Base-by-base conservation (phyloP, 78 protist species). In the Dictyostelium capitatum region DNA sequence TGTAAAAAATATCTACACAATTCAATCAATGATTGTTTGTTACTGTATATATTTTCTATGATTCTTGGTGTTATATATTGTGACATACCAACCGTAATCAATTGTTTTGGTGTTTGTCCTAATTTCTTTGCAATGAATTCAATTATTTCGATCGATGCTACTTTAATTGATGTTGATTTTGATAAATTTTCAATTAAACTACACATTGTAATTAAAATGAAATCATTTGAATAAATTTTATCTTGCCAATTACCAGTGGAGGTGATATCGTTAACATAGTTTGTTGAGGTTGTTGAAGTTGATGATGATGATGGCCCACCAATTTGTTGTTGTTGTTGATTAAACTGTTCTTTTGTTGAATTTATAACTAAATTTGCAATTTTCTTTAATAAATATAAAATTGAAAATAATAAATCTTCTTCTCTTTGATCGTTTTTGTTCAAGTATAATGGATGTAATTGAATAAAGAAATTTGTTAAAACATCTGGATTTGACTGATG, bases 171-270 rank as follows among this genome's bases (percentile, higher is more conserved):
- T 6, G 78, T 17, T 19, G 51, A 12, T 50, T 28, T 56, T 4
- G 78, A 70, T 12, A 87, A 37, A 64, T 80, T 54, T 23, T 87
- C 93, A 50, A 87, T 78, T 17, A 87, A 20, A 9, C n/a, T 77
- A 12, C 69, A 77, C 4, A 87, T 9, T 30, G 64, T 77, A 57
- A 77, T 37, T 64, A 87, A 46, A 30, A 77, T 46, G n/a, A 54
- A 77, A 11, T 46, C 67, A 51, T 56, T 59, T 19, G 48, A 43
- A 72, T 72, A 72, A 4, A 72, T 20, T 20, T 46, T 72, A 25
- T 72, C 79, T 72, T 43, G 53, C 48, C 53, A 43, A 19, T 59
- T 59, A 19, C 19, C 30, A 37, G 43, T 37, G 43, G 43, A 37
- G 43, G 69, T 59, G n/a, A 23, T 53, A 53, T 53, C 59, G 12